Conservation (phyloP, 108 stramenopile genomes). For the Pseudonitzschia pungens region DNA sequence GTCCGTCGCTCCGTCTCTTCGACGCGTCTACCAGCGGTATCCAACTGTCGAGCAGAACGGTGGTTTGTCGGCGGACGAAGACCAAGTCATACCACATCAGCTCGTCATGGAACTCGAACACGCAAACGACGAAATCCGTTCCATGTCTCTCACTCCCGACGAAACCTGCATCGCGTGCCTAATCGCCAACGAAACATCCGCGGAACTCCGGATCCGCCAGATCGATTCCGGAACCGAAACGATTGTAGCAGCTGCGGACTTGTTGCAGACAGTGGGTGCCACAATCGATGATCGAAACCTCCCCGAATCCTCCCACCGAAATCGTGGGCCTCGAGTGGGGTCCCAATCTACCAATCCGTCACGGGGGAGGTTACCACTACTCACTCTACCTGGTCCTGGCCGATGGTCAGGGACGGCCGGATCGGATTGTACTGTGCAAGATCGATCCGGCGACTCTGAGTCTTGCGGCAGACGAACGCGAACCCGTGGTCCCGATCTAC, state of each 20-base stretch:
- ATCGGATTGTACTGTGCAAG: slow-evolving; percentile 16
- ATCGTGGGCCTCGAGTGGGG: slow-evolving; percentile 31
- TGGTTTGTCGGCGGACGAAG: not conserved
- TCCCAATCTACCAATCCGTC: not conserved
- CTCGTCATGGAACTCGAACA: slow-evolving; percentile 18
- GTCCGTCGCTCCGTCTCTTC: not conserved
- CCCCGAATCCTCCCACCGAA: not conserved
- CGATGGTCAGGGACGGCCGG: slow-evolving; percentile 23
- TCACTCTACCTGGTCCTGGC: slow-evolving; percentile 21
- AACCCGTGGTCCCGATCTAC: slow-evolving; percentile 14
- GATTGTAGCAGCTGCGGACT: not conserved
- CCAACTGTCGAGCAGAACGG: not conserved
- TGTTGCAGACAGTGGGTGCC: not conserved
- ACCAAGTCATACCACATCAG: not conserved
- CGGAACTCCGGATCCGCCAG: slow-evolving; percentile 11
- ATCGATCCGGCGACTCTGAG: slow-evolving; percentile 19
- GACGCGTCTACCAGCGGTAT: slow-evolving; percentile 19
- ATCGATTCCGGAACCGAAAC: slow-evolving; percentile 25
- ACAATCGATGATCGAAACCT: not conserved
- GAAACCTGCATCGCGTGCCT: slow-evolving; percentile 31
- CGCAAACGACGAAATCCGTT: slow-evolving; percentile 7
- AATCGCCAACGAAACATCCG: slow-evolving; percentile 1
- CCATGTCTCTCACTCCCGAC: slow-evolving; percentile 38
- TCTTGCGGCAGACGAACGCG: not conserved
- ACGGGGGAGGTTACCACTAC: slow-evolving; percentile 2